Conservation (phyloP, 352 stramenopile species). For the Phytophthora uliginosa region DNA sequence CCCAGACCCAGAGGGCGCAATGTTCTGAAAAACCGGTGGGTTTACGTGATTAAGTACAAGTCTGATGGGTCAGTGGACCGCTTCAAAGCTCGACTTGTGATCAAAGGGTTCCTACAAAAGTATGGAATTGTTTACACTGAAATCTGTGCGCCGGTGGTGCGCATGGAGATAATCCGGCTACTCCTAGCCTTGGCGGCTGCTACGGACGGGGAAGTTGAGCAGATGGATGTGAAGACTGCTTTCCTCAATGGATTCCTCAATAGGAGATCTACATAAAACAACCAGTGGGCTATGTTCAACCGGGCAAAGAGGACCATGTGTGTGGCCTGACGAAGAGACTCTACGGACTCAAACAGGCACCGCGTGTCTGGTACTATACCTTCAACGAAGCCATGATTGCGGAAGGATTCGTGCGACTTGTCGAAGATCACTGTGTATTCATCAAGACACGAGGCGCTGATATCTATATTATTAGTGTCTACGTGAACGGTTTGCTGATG, state of each 20-base stretch:
- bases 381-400: conserved; percentile 1
- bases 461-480: conserved; percentile 13
- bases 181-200: not conserved
- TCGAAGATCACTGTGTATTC: conserved; percentile 18
- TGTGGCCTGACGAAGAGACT: not conserved
- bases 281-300: conserved; percentile 4
- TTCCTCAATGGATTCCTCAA: conserved; percentile 25
- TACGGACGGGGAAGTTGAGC: conserved; percentile 9
- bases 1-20: not conserved
- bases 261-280: conserved; percentile 37
- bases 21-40: conserved; percentile 2
- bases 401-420: conserved; percentile 7
- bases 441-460: not conserved
- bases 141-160: conserved; percentile 12
- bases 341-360: conserved; percentile 15
- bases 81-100: conserved; percentile 17
- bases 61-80: conserved; percentile 14
- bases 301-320: not conserved
- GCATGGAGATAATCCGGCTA: conserved; percentile 11
- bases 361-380: conserved; percentile 19
- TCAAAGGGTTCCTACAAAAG: conserved; percentile 20
- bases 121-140: conserved; percentile 24
- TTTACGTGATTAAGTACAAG: conserved; percentile 26
- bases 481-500: conserved; percentile 16
- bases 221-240: conserved; percentile 41